Percentiles rank a stretch among this genome's conserved stretches.
These are phyloP conservation scores for Metschnikowia picachoensis DNA, from an alignment of 805 yeast genomes.

Conservation along the genomic window DNA sequence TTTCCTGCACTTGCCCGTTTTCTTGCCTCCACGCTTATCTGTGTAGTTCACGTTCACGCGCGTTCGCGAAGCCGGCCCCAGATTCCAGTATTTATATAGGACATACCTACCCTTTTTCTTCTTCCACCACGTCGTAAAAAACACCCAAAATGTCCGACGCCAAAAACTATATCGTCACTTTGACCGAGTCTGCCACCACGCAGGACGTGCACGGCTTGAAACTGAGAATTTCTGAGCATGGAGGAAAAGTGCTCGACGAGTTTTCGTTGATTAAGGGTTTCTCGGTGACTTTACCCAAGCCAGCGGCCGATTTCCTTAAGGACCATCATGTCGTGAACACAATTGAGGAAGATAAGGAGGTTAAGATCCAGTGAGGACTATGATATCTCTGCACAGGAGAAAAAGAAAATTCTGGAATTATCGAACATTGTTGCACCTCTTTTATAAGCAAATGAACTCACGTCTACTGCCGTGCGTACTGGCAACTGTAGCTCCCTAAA, in stretches of 20 bases:
- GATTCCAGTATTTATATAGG: not conserved
- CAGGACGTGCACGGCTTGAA: conserved; percentile 43
- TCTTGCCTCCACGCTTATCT: no score
- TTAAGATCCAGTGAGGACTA: conserved; percentile 36
- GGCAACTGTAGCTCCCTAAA: no score
- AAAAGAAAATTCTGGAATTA: no score
- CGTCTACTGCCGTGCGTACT: no score
- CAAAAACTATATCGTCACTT: conserved; percentile 41
- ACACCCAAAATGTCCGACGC: conserved; percentile 5
- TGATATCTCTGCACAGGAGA: not conserved
- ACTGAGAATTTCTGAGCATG: conserved; percentile 44
- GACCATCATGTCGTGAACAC: conserved; percentile 50
- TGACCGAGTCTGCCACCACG: conserved; percentile 42
- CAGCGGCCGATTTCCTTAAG: conserved; percentile 46
- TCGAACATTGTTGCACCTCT: no score
- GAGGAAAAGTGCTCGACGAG: conserved; percentile 61
- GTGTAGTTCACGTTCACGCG: no score
- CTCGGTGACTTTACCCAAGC: conserved; percentile 53
- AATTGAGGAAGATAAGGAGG: conserved; percentile 68
- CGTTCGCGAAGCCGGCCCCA: not conserved
- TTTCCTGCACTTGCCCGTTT: conserved; percentile 2
- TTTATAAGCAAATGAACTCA: no score
- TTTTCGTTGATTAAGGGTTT: conserved; percentile 66
- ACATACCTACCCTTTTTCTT: not conserved
- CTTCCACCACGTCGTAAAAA: not conserved